phyloP scores from a whole-genome alignment of 768 basidiomycete genomes.

The Boletus insuetus region DNA sequence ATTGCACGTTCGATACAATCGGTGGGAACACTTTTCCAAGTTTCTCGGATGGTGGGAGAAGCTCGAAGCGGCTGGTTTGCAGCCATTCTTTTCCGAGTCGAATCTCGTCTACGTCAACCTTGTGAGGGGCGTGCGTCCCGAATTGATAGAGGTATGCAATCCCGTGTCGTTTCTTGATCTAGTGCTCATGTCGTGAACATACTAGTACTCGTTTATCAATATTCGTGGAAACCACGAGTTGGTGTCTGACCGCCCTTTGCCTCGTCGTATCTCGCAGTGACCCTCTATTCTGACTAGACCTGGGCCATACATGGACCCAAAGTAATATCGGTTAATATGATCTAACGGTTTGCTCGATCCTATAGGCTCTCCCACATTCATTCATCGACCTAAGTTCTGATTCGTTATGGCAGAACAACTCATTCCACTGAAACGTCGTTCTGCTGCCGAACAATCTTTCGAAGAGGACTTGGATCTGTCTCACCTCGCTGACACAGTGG shows the following conservation, averaged over 20 bases:
- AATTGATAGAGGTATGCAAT: conserved; percentile 38
- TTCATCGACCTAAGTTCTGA: not conserved
- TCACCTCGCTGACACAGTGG: not conserved
- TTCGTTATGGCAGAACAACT: conserved; percentile 8
- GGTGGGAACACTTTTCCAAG: conserved; percentile 51
- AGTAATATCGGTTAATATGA: conserved; percentile 8
- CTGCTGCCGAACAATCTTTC: conserved; percentile 6
- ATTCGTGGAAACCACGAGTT: conserved; percentile 44
- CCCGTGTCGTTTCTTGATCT: not conserved
- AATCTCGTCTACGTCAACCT: conserved; percentile 48
- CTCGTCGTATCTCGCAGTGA: conserved; percentile 10
- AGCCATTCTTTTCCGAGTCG: conserved; percentile 70
- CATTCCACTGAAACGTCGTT: conserved; percentile 11
- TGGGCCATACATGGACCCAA: not conserved
- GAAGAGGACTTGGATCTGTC: not conserved
- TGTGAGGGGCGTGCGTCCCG: conserved; percentile 35
- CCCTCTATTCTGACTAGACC: not conserved
- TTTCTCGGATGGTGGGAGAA: conserved; percentile 70
- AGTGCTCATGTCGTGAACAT: not conserved
- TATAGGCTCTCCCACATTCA: conserved; percentile 2
- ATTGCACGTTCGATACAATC: conserved; percentile 50
- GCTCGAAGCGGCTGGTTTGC: conserved; percentile 64
- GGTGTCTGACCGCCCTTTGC: conserved; percentile 22
- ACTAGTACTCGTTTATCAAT: conserved; percentile 52
- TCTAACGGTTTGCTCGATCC: not conserved